Conservation (phyloP, 2,329 filamentous ascomycete genomes). For the Drechslera avenae region DNA sequence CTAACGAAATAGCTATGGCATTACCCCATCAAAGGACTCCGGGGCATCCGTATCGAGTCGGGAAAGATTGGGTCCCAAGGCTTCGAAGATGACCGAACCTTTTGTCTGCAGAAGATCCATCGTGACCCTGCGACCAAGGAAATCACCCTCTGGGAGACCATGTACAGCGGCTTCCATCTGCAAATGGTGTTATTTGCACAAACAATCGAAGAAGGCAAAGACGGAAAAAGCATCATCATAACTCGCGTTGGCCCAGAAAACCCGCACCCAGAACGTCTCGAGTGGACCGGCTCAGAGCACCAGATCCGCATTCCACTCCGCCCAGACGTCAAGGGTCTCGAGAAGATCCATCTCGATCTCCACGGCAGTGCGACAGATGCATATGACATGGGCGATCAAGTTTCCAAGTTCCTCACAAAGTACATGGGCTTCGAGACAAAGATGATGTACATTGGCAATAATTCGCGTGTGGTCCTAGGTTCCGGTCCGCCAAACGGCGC, state of each 20-base stretch:
- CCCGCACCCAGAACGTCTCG: slow-evolving; percentile 5
- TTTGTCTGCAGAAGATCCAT: slow-evolving; percentile 20
- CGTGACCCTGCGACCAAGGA: slow-evolving; percentile 15
- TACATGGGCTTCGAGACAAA: slow-evolving; percentile 50
- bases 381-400: slow-evolving; percentile 64
- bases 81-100: slow-evolving; percentile 20
- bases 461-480: slow-evolving; percentile 66
- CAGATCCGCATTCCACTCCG: slow-evolving; percentile 57
- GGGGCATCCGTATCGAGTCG: slow-evolving; percentile 8
- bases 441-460: slow-evolving; percentile 69
- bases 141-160: slow-evolving; percentile 13
- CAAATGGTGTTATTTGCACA: slow-evolving; percentile 21
- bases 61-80: slow-evolving; percentile 14
- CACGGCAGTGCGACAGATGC: slow-evolving; percentile 63
- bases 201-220: slow-evolving; percentile 5
- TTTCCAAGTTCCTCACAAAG: slow-evolving; percentile 72
- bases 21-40: slow-evolving; percentile 14
- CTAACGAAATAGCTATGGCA: too few relatives aligned
- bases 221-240: slow-evolving; percentile 6
- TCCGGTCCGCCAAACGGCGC: slow-evolving; percentile 56
- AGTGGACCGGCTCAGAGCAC: slow-evolving; percentile 11
- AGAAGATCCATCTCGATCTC: slow-evolving; percentile 61
- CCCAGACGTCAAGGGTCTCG: slow-evolving; percentile 56
- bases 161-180: slow-evolving; percentile 22
- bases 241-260: slow-evolving; percentile 13